These are phyloP conservation scores for Fusarium goolgardi DNA, from an alignment of 2,329 filamentous ascomycete genomes.

Conservation along the genomic window DNA sequence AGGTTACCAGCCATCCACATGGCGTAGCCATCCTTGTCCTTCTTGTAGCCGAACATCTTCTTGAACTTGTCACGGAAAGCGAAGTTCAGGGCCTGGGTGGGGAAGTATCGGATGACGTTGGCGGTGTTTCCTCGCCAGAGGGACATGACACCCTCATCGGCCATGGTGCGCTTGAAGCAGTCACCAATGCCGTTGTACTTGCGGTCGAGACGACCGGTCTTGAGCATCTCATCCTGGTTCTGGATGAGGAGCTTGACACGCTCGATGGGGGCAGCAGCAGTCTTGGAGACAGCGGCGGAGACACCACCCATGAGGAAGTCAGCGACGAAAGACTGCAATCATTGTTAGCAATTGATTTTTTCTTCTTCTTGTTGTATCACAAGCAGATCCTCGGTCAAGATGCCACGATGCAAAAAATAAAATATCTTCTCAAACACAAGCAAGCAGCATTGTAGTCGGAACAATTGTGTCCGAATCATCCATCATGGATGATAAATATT, in stretches of 20 bases:
- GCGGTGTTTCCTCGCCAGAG: slow-evolving; percentile 99
- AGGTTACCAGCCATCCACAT: slow-evolving; percentile 99
- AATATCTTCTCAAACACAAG: neutral
- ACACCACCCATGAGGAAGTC: slow-evolving; percentile 99
- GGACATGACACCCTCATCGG: slow-evolving; percentile 91
- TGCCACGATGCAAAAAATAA: slow-evolving; percentile 16
- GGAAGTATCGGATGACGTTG: slow-evolving; percentile 99
- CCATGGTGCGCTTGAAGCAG: slow-evolving; percentile 93
- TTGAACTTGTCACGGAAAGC: slow-evolving; percentile 99
- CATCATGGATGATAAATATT: slow-evolving; percentile 28
- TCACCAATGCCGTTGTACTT: slow-evolving; percentile 95
- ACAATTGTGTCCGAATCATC: neutral
- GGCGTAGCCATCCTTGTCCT: slow-evolving; percentile 97
- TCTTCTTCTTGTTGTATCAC: neutral
- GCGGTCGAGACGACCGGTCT: slow-evolving; percentile 96
- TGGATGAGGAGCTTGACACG: slow-evolving; percentile 99
- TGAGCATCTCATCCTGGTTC: slow-evolving; percentile 99
- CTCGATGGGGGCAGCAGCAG: slow-evolving; percentile 99
- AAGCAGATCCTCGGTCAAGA: slow-evolving; percentile 1
- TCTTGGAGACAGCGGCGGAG: slow-evolving; percentile 99
- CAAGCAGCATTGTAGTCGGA: neutral
- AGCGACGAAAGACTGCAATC: slow-evolving; percentile 84
- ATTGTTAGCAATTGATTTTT: slow-evolving; percentile 39
- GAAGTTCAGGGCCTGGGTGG: slow-evolving; percentile 99
- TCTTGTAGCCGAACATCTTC: slow-evolving; percentile 99